Percentiles rank a stretch among this genome's conserved stretches.
phyloP scores from a whole-genome alignment of 495 filamentous ascomycete genomes.

The Tricharina praecox region DNA sequence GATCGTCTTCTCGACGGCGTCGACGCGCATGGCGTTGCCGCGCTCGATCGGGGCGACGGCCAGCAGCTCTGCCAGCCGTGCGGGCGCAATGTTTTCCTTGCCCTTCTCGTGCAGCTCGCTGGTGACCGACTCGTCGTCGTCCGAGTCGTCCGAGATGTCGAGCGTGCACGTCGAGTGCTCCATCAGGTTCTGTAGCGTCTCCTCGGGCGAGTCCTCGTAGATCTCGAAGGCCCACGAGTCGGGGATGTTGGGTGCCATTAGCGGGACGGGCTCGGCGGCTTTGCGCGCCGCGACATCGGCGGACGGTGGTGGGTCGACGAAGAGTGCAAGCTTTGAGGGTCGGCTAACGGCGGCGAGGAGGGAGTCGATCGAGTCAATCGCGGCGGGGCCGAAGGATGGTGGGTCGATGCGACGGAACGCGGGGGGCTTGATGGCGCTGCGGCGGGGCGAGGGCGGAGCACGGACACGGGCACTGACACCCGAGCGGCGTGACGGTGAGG shows the following conservation, averaged over 20 bases:
- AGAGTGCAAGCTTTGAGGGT: slow-evolving; percentile 4
- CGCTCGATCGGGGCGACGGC: slow-evolving; percentile 23
- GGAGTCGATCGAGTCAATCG: slow-evolving; percentile 10
- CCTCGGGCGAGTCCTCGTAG: slow-evolving; percentile 77
- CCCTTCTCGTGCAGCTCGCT: slow-evolving; percentile 46
- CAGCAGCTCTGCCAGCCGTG: slow-evolving; percentile 27
- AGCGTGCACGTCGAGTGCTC: slow-evolving; percentile 74
- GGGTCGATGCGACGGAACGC: slow-evolving; percentile 17
- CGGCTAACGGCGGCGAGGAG: slow-evolving; percentile 8
- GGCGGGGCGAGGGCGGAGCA: slow-evolving; percentile 12
- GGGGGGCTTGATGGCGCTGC: slow-evolving; percentile 6
- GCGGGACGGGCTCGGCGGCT: slow-evolving; percentile 1
- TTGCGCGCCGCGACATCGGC: slow-evolving; percentile 27
- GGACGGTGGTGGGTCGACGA: slow-evolving; percentile 14
- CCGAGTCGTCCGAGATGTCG: slow-evolving; percentile 61
- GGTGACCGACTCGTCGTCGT: slow-evolving; percentile 38
- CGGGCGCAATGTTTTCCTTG: slow-evolving; percentile 83
- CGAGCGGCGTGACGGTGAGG: not conserved
- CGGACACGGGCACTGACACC: slow-evolving; percentile 1
- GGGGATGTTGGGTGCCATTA: slow-evolving; percentile 31
- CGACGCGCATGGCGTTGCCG: slow-evolving; percentile 16
- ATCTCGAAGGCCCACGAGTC: slow-evolving; percentile 84
- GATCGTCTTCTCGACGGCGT: slow-evolving; percentile 9
- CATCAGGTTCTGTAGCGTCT: slow-evolving; percentile 78
- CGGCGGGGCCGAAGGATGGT: slow-evolving; percentile 2